These are phyloP conservation scores for Ostreobium quekettii DNA, from an alignment of 139 green algal species.

Conservation along the genomic window DNA sequence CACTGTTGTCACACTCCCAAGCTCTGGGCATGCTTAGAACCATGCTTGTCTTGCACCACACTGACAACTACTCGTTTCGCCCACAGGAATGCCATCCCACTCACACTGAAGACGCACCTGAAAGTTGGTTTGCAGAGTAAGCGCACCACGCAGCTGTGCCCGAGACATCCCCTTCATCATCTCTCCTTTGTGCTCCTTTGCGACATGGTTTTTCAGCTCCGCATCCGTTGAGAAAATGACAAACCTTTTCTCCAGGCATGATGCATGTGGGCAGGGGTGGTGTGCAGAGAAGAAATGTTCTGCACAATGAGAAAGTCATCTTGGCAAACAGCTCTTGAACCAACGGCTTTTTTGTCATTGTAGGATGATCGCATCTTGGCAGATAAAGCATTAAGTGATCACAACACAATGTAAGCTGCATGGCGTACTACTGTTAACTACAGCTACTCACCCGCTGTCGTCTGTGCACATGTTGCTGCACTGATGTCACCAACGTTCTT, in stretches of 20 bases:
- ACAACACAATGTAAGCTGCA: not conserved
- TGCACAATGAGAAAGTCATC: slow-evolving; percentile 28
- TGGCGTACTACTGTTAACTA: not conserved
- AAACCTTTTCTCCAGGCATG: slow-evolving; percentile 83
- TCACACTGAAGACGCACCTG: no score
- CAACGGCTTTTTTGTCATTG: not conserved
- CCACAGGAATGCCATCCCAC: no score
- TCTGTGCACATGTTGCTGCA: no score
- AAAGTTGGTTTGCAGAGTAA: slow-evolving; percentile 57
- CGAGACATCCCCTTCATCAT: slow-evolving; percentile 52
- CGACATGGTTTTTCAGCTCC: slow-evolving; percentile 73
- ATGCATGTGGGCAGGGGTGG: slow-evolving; percentile 68
- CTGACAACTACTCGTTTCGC: no score
- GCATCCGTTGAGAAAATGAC: slow-evolving; percentile 75
- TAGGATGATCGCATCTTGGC: not conserved
- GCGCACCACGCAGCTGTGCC: slow-evolving; percentile 52
- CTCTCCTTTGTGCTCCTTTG: slow-evolving; percentile 56
- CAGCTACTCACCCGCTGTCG: not conserved
- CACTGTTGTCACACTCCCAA: no score
- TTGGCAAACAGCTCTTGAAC: not conserved
- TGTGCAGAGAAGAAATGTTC: slow-evolving; percentile 77
- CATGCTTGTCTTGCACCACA: no score
- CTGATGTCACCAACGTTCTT: no score
- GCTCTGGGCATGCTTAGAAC: no score
- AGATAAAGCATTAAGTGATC: not conserved